Evolutionary conservation across 192 early-diverging fungal genomes (phyloP), one percentile per base, ranked within the genome.

Genomic region (Entomortierella beljakovae): DNA sequence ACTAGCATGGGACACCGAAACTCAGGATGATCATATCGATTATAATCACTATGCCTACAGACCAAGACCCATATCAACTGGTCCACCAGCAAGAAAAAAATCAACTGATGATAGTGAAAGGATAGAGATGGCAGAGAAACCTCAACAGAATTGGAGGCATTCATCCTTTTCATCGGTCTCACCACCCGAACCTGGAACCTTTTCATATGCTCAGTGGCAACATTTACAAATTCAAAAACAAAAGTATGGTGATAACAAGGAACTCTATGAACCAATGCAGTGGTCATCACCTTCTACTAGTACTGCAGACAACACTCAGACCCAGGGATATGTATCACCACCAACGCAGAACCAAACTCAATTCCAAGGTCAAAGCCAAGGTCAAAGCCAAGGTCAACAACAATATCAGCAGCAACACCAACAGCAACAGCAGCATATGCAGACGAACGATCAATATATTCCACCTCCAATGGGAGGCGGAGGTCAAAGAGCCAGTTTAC

Each of bases 1-100:
- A 35, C 23, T 79, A 32, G 75, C 75, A 10, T 79, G 75, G 75
- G 75, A 79, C 29, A 79, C 75, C 0, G 75, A 79, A 8, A 79
- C 75, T 0, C 67, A 64, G 68, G 75, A 79, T 15, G 75, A 79
- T 18, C 35, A 53, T 61, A 50, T 79, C 38, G 75, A 79, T 25
- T 79, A 61, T 35, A 70, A 61, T 51, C 75, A 79, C 33, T 79
- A 79, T 33, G 75, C 75, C 0, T 79, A 79, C 46, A 43, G 67
- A 60, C 67, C 75, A 10, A 42, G 75, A 18, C 75, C 67, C 18
- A 35, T 50, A 9, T 69, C 74, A 0, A 48, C 40, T 22, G 57
- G 50, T 1, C 75, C 75, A 28, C 62, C 75, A 5, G 2, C 54
- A 18, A 29, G 54, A 18, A 40, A 33, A 28, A 10, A 28, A 11